Evolutionary conservation across 1,284 basidiomycete genomes (phyloP).

Genomic region (Vanrija pseudolonga): DNA sequence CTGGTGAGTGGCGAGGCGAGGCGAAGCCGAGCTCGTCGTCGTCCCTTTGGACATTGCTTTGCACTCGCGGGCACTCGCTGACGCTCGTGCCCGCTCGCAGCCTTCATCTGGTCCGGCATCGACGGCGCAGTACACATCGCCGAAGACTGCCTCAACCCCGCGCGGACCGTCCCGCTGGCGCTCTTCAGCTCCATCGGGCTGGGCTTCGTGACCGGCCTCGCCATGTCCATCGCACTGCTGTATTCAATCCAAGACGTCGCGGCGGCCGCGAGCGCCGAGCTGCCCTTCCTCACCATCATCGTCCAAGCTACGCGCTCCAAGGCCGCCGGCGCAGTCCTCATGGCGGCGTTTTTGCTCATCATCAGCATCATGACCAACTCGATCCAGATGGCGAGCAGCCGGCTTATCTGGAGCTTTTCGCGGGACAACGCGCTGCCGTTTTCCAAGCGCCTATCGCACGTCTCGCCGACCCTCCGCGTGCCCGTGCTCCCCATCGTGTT

Average conservation of each 20-base stretch:
- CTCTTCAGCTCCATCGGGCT: conserved; percentile 6
- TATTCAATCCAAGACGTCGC: conserved; percentile 13
- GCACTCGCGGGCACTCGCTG: not conserved
- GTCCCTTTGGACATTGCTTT: not conserved
- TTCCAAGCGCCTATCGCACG: conserved; percentile 1
- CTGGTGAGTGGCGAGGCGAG: conserved; percentile 7
- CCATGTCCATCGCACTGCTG: conserved; percentile 8
- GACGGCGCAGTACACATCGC: conserved; percentile 16
- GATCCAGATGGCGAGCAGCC: conserved; percentile 11
- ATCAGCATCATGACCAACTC: conserved; percentile 13
- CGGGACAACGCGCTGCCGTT: conserved; percentile 13
- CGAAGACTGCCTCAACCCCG: conserved; percentile 11
- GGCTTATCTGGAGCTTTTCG: conserved; percentile 15
- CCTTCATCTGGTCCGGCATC: conserved; percentile 11
- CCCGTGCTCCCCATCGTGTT: conserved; percentile 12
- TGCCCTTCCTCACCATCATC: conserved; percentile 16
- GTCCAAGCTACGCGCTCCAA: conserved; percentile 9
- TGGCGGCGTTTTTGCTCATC: conserved; percentile 4
- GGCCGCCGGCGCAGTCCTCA: conserved; percentile 9
- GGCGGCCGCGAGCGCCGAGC: conserved; percentile 5
- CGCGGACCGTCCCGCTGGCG: conserved; percentile 9
- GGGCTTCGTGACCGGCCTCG: conserved; percentile 11
- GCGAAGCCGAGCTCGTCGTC: too few species aligned
- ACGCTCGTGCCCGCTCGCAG: not conserved
- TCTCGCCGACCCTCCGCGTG: conserved; percentile 7